Percentiles rank a stretch among this genome's conserved stretches.
Evolutionary conservation across 495 filamentous ascomycete species (phyloP).

Genomic region (Terfezia claveryi): DNA sequence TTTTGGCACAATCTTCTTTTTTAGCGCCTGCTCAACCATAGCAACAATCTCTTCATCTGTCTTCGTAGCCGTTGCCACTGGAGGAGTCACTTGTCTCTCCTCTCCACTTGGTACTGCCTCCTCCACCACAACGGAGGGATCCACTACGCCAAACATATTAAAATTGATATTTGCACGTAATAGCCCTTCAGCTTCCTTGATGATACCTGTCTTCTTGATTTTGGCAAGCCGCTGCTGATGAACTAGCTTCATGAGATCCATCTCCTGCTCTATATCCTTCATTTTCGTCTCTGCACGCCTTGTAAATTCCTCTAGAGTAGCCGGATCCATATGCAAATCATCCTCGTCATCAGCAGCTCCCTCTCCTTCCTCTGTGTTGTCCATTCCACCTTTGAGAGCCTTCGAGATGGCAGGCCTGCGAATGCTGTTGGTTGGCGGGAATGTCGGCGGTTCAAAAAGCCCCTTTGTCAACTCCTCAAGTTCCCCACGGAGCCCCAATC

Average conservation of each 20-base stretch:
- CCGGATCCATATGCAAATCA: constrained; percentile 25
- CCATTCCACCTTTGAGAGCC: constrained; percentile 21
- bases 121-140: neutral
- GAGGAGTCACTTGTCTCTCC: constrained; percentile 82
- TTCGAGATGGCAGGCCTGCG: constrained; percentile 22
- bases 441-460: constrained; percentile 36
- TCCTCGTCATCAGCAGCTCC: constrained; percentile 40
- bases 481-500: constrained; percentile 67
- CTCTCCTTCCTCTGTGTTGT: constrained; percentile 28
- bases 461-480: constrained; percentile 61
- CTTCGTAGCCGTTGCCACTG: constrained; percentile 80
- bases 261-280: constrained; percentile 46
- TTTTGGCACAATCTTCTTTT: constrained; percentile 12
- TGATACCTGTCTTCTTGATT: constrained; percentile 40
- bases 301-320: constrained; percentile 40
- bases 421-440: constrained; percentile 22
- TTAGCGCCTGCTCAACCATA: constrained; percentile 9
- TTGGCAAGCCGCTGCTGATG: constrained; percentile 55
- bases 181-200: constrained; percentile 43
- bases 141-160: neutral
- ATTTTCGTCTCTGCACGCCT: constrained; percentile 45
- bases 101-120: constrained; percentile 1
- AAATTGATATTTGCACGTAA: constrained; percentile 25
- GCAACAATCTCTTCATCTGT: constrained; percentile 21
- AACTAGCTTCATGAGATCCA: constrained; percentile 55